phyloP scores from a whole-genome alignment of 345 rosid species.

The Barbarea vulgaris region DNA sequence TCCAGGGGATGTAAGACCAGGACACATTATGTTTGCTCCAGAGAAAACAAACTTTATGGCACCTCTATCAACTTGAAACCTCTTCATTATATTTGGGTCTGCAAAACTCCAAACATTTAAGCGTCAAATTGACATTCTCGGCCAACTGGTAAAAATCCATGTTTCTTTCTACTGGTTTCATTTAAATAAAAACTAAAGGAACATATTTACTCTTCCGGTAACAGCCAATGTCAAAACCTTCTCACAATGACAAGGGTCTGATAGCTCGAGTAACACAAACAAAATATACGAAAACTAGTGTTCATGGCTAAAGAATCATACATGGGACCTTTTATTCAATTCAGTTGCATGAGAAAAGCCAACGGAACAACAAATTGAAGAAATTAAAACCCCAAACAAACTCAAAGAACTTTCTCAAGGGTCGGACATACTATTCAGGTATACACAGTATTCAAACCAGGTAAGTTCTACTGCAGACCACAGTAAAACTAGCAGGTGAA shows the following conservation, averaged over 20 bases:
- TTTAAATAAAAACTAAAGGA: not conserved
- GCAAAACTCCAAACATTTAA: slow-evolving; percentile 34
- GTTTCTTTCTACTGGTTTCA: not conserved
- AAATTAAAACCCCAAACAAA: not conserved
- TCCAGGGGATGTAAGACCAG: slow-evolving; percentile 99
- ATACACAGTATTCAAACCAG: not conserved
- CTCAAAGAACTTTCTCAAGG: not conserved
- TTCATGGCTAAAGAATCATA: not conserved
- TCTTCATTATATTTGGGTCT: slow-evolving; percentile 89
- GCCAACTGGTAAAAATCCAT: slow-evolving; percentile 2
- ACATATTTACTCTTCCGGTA: not conserved
- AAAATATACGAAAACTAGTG: not conserved
- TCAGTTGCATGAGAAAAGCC: not conserved
- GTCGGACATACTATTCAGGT: not conserved
- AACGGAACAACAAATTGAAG: not conserved
- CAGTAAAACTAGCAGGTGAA: slow-evolving; percentile 11
- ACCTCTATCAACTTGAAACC: slow-evolving; percentile 95
- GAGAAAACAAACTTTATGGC: slow-evolving; percentile 94
- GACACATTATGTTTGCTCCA: slow-evolving; percentile 99
- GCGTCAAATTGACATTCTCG: not conserved
- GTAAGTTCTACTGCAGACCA: slow-evolving; percentile 7
- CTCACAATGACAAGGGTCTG: not conserved
- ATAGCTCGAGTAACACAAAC: not conserved
- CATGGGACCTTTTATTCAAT: not conserved
- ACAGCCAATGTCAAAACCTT: not conserved